Evolutionary conservation across 2,329 filamentous ascomycete species (phyloP).

Genomic region (Fusarium sp.): DNA sequence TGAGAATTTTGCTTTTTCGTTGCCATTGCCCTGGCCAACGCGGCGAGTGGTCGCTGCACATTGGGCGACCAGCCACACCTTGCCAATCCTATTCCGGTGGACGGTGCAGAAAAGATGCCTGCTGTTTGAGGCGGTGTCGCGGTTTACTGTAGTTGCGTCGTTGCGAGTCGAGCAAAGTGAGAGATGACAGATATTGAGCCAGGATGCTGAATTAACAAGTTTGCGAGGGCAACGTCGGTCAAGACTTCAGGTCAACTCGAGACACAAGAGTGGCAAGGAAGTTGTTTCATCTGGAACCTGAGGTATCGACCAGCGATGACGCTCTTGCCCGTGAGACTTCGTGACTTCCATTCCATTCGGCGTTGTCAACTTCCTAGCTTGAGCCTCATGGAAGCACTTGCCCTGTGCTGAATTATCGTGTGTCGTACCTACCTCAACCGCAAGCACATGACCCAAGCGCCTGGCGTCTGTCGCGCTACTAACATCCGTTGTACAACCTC

Average conservation of each 20-base stretch:
- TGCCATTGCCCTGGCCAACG: slow-evolving; percentile 14
- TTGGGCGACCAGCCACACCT: slow-evolving; percentile 34
- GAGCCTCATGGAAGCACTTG: slow-evolving; percentile 15
- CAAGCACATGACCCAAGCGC: slow-evolving; percentile 34
- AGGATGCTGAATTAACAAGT: slow-evolving; percentile 24
- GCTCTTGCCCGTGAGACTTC: neutral
- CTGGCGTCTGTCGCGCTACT: slow-evolving; percentile 39
- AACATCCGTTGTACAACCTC: neutral
- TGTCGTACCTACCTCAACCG: neutral
- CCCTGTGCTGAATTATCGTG: neutral
- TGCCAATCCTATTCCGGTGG: slow-evolving; percentile 34
- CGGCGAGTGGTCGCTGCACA: slow-evolving; percentile 22
- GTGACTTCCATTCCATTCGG: slow-evolving; percentile 13
- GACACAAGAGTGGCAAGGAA: slow-evolving; percentile 10
- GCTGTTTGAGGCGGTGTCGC: slow-evolving; percentile 29
- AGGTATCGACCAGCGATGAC: slow-evolving; percentile 11
- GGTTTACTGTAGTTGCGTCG: slow-evolving; percentile 1
- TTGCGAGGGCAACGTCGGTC: slow-evolving; percentile 20
- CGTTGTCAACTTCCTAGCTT: slow-evolving; percentile 1
- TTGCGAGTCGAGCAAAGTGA: slow-evolving; percentile 31
- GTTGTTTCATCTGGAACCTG: slow-evolving; percentile 19
- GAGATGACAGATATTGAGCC: slow-evolving; percentile 25
- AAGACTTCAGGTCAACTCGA: neutral
- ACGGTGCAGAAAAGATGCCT: slow-evolving; percentile 39
- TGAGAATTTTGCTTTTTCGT: slow-evolving; percentile 41